Percentiles rank a stretch among this genome's conserved stretches.
These are phyloP conservation scores for Penicillium sclerotiorum DNA, from an alignment of 2,329 filamentous ascomycete species.

Conservation along the genomic window DNA sequence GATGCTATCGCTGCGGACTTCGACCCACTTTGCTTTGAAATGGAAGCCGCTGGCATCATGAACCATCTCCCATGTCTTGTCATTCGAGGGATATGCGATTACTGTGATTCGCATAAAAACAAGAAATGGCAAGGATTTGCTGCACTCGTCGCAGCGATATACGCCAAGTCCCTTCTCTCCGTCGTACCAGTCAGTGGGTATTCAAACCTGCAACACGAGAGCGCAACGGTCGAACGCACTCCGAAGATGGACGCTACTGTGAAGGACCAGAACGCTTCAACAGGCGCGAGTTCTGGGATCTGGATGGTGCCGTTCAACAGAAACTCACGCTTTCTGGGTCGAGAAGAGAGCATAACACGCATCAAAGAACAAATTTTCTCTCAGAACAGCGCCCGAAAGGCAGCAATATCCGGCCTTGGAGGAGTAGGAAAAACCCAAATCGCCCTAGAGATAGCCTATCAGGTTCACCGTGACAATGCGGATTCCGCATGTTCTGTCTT, in stretches of 20 bases:
- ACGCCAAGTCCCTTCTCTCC: neutral
- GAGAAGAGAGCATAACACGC: neutral
- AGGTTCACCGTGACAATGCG: slow-evolving; percentile 14
- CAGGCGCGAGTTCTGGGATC: neutral
- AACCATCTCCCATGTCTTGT: neutral
- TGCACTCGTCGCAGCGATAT: neutral
- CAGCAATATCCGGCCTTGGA: slow-evolving; percentile 28
- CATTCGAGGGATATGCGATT: neutral
- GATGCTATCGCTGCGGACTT: neutral
- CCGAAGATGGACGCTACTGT: too few relatives aligned
- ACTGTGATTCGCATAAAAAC: slow-evolving; percentile 2
- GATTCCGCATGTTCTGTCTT: slow-evolving; percentile 25
- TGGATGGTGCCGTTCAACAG: slow-evolving; percentile 3
- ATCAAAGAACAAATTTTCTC: neutral
- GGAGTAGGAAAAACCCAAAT: slow-evolving; percentile 34
- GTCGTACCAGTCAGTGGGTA: neutral
- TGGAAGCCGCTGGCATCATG: slow-evolving; percentile 3
- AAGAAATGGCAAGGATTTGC: slow-evolving; percentile 1
- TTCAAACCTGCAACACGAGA: neutral
- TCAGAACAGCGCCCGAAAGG: neutral
- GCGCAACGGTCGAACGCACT: too few relatives aligned
- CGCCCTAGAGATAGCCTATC: slow-evolving; percentile 29
- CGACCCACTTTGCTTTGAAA: slow-evolving; percentile 1
- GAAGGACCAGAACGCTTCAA: too few relatives aligned
- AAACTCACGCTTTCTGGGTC: slow-evolving; percentile 8